Evolutionary conservation across 805 yeast genomes (phyloP), one percentile per base, ranked within the genome.

Genomic region (Starmerella sp.): DNA sequence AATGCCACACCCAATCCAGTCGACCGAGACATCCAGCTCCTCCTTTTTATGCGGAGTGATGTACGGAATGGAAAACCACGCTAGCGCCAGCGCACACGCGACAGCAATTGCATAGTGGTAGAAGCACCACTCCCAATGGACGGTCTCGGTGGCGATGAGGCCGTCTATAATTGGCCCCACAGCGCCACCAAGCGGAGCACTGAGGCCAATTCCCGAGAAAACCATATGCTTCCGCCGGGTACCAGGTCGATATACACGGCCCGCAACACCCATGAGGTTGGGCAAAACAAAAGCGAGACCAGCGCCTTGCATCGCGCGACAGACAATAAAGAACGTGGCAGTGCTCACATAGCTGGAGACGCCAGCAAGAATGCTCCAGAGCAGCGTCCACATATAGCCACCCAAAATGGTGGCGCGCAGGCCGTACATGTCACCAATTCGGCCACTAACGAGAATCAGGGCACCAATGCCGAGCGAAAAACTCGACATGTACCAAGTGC

Each of bases 381-480:
- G 32, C 0, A 74, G 63, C 3, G 76, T 67, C 79, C 84, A 77
- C 11, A 68, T 49, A 66, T 81, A 80, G 0, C 91, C 88, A 7
- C 72, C 60, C 0, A 80, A 47, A 52, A 81, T 73, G 10, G 79
- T 66, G 42, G 66, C 69, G 55, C 80, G 81, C 51, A 82, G 71
- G 0, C 93, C 93, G 59, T 78, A 79, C 9, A 84, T 69, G 63
- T 85, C 95, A 36, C 95, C 93, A 51, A 83, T 64, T 52, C 82
- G 74, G 11, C 93, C 93, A 43, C 84, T 77, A 4, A 81, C 72
- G 32, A 85, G 67, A 51, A 85, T 84, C 59, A 84, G 81, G 0
- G 91, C 82, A 9, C 91, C 91, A 5, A 82, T 79, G 0, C 86
- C 81, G 53, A 85, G 67, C 0, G 88, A 80, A 65, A 79, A 83